Evolutionary conservation across 1,139 yeast species (phyloP), one percentile per base, ranked within the genome.

Genomic region (Geotrichum candidum): DNA sequence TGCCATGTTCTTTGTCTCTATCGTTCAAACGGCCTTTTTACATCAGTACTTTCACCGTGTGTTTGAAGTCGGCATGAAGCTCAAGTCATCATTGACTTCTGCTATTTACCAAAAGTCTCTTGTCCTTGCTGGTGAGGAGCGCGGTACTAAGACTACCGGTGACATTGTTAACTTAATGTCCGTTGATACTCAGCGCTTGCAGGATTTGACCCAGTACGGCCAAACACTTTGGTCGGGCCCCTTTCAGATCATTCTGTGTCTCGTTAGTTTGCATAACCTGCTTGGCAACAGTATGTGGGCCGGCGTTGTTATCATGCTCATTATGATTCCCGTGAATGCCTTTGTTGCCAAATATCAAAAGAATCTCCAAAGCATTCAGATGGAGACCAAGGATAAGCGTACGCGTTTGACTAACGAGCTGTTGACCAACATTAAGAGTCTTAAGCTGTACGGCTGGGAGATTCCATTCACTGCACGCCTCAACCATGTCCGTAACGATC

Each of bases 91-190:
- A 0, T 79, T 94, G 68, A 58, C 89, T 1, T 82, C 96, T 1
- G 81, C 89, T 23, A 84, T 94, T 63, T 95, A 91, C 75, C 81
- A 86, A 68, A 94, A 94, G 74, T 80, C 97, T 0, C 78, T 95
- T 65, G 84, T 83, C 9, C 80, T 95, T 64, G 90, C 97, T 2
- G 88, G 86, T 68, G 97, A 94, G 71, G 88, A 96, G 9, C 86
- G 90, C 61, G 87, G 84, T 61, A 80, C 83, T 60, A 85, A 90
- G 58, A 84, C 90, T 33, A 90, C 97, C n/a, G 99, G 99, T 73
- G 99, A 95, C 73, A 90, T 95, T 70, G 99, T 94, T 61, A 94
- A 95, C 71, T 80, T 94, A 70, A 92, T 92, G 98, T 88, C 97
- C 59, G 97, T 94, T 58, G 99, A 94, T 76, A 89, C 95, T 7